These are phyloP conservation scores for Phoenix roebelenii DNA, from an alignment of 176 grass and related monocot species.

Conservation along the genomic window DNA sequence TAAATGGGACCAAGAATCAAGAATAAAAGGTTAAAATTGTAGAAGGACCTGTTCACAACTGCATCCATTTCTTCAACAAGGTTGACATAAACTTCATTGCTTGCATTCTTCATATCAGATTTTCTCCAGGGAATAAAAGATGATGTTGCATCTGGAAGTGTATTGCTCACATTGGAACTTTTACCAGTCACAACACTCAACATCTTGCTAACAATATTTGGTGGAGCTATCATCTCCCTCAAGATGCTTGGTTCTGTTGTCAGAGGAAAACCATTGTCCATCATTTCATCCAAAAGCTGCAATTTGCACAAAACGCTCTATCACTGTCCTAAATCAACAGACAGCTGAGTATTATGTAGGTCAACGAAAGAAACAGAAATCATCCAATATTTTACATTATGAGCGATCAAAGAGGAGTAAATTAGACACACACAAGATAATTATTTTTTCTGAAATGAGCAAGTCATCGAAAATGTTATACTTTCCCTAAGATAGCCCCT, in stretches of 20 bases:
- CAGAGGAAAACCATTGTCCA: constrained; percentile 91
- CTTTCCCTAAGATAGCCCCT: too few species aligned
- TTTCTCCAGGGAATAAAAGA: constrained; percentile 85
- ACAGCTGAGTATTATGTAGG: too few species aligned
- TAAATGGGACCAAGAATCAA: neutral
- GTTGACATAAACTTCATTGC: constrained; percentile 91
- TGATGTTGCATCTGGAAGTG: constrained; percentile 67
- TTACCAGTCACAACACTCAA: constrained; percentile 73
- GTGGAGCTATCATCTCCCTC: constrained; percentile 65
- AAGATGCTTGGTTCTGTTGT: constrained; percentile 94
- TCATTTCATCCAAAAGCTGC: constrained; percentile 97
- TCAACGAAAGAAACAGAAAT: too few species aligned
- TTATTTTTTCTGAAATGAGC: too few species aligned
- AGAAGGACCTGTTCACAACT: constrained; percentile 53
- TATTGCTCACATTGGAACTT: constrained; percentile 43
- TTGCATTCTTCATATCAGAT: constrained; percentile 49
- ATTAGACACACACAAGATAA: too few species aligned
- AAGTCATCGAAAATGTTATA: too few species aligned
- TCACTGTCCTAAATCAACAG: constrained; percentile 8
- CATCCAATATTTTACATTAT: too few species aligned
- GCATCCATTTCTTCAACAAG: constrained; percentile 91
- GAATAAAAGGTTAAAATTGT: neutral
- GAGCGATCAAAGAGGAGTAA: too few species aligned
- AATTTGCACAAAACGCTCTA: constrained; percentile 7
- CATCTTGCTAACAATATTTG: constrained; percentile 82